Evolutionary conservation across 148 eudicot species (phyloP), one percentile per base, ranked within the genome.

Genomic region (Fagopyrum tataricum): DNA sequence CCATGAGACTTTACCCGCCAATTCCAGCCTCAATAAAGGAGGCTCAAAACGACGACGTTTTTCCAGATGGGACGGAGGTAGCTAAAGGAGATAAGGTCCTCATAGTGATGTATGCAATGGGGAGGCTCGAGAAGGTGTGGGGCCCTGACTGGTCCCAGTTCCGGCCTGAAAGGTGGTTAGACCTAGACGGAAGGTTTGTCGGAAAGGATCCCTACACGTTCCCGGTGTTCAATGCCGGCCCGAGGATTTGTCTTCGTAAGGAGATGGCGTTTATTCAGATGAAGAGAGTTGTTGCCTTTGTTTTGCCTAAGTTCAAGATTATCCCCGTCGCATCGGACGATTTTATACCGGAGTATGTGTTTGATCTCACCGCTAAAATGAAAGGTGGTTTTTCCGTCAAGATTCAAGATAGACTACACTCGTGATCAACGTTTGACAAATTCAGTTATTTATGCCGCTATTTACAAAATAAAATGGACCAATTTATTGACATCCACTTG

Each of bases 191-290:
- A 0, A 37, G 69, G 69, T 64, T 64, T 6, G 15, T 64, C 2
- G 69, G 69, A 9, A 64, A 4, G 7, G 69, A 64, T 64, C 69
- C 69, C 7, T 64, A 31, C 44, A 64, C 2, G 8, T 77, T 73
- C 58, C 76, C 80, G 4, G 80, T 80, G 41, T 80, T 80, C 55
- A 77, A 77, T 2, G 83, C 83, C 0, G 80, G 80, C 11, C 83
- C 83, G 0, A 74, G 83, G 78, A 21, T 77, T 21, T 77, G 80
- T 53, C 26, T 80, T n/a, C 80, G 83, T 11, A 80, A 77, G 78
- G 83, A 80, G 72, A 80, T 80, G 83, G 80, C 80, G 4, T 77
- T 73, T 53, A n/a, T 80, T 43, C 80, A 80, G 17, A 80, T 80
- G 83, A 80, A 80, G 61, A 73, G 77, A 40, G 59, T 77, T 7